Conservation (phyloP, 2,329 filamentous ascomycete genomes). For the Macrophomina pseudophaseolina region DNA sequence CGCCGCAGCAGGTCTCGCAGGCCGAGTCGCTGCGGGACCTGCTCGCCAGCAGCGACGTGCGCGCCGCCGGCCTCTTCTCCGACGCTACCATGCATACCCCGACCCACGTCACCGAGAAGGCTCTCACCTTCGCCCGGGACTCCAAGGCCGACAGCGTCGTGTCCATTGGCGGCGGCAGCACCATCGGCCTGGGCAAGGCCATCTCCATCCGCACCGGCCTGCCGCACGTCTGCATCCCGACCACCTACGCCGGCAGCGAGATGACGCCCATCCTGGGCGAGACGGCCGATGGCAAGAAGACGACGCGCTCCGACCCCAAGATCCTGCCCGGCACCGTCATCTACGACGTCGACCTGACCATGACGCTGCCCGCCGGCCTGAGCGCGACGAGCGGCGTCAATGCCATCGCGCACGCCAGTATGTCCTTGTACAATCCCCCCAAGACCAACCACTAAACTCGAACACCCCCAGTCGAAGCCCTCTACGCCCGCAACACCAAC, state of each 20-base stretch:
- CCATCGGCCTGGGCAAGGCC: slow-evolving; percentile 60
- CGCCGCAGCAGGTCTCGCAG: slow-evolving; percentile 56
- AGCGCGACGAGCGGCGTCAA: slow-evolving; percentile 67
- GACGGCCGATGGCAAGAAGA: slow-evolving; percentile 63
- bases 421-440: slow-evolving; percentile 24
- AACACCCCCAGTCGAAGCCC: slow-evolving; percentile 58
- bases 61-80: slow-evolving; percentile 57
- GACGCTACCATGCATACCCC: slow-evolving; percentile 69
- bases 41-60: slow-evolving; percentile 45
- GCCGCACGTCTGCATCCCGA: slow-evolving; percentile 42
- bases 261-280: slow-evolving; percentile 70
- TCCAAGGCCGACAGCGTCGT: slow-evolving; percentile 60
- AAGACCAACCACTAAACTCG: background rate
- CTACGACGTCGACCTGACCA: slow-evolving; percentile 68
- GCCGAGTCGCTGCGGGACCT: slow-evolving; percentile 52
- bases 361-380: slow-evolving; percentile 60
- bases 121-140: slow-evolving; percentile 54
- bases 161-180: slow-evolving; percentile 67
- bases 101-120: slow-evolving; percentile 61
- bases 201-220: slow-evolving; percentile 40
- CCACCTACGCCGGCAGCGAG: slow-evolving; percentile 52
- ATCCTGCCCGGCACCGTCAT: slow-evolving; percentile 67
- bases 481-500: slow-evolving; percentile 67
- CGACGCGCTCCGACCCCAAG: slow-evolving; percentile 61
- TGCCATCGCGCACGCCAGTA: slow-evolving; percentile 67